Base-by-base conservation (phyloP, 148 eudicot genomes). In the Chenopodium suecicum region DNA sequence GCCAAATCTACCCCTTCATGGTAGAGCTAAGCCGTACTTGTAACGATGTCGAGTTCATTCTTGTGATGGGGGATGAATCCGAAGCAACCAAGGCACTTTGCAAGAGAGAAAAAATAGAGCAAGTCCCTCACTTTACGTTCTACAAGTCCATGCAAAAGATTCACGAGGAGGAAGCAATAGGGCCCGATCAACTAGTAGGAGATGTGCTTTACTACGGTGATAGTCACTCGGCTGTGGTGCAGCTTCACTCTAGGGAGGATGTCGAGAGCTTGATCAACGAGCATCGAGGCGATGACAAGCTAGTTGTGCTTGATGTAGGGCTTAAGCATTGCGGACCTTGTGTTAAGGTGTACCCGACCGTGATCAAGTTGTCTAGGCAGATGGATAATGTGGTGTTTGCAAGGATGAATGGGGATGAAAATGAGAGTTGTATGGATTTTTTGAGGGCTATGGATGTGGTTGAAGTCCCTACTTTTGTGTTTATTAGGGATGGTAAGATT, bases 281-380 rank as follows among this genome's bases (percentile, higher is more conserved):
- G 1, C 94, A 96, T 76, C 86, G 82, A 46, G 87, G 19, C 2
- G 95, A 89, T 20, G 77, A 77, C 13, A 93, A 94, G 77, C 83
- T 96, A 10, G 74, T 96, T 0, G 99, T 96, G 22, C 86, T 96
- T 0, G 99, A 96, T 22, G 98, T 96, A 7, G 99, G 99, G 37
- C 82, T 96, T 25, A 94, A 94, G 88, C 95, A 96, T 22, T 96
- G 99, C 31, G 99, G 99, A 6, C 98, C 99, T 8, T 96, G 99
- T 66, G 99, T 96, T 16, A 96, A 92, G 92, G 98, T 96, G 6
- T 96, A 96, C 73, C 98, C 99, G 0, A 96, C 99, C 78, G 99
- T 96, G 80, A 10, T 96, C 0, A 96, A 92, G 91, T 84, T 96
- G 82, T 96, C 99, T 2, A 88, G 82, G 78, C 93, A 91, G 50